Percentiles rank a stretch among this genome's conserved stretches.
phyloP scores from a whole-genome alignment of 2,329 filamentous ascomycete genomes.

The Lizonia empirigonia region DNA sequence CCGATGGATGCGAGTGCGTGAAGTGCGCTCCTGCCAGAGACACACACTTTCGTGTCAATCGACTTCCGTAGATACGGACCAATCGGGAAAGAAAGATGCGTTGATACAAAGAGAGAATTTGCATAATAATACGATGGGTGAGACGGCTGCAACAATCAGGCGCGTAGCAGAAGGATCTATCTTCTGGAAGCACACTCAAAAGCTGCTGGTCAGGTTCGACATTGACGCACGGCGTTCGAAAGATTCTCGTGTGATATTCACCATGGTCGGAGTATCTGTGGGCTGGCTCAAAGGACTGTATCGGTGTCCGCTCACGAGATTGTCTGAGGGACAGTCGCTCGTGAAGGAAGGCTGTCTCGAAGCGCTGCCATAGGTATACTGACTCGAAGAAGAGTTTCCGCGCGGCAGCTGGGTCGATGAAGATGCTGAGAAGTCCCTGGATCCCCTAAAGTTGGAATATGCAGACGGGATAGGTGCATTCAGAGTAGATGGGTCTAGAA shows the following conservation, averaged over 20 bases:
- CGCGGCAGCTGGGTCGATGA: background rate
- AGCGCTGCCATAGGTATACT: background rate
- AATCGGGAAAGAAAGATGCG: background rate
- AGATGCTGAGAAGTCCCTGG: slow-evolving; percentile 11
- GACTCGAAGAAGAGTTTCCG: slow-evolving; percentile 2
- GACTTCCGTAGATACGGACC: background rate
- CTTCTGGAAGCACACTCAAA: background rate
- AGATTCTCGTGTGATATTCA: slow-evolving; percentile 15
- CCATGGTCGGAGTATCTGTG: slow-evolving; percentile 2
- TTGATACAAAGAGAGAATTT: background rate
- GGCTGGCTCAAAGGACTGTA: slow-evolving; percentile 16
- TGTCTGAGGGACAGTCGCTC: background rate
- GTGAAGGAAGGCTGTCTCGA: background rate
- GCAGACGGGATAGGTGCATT: slow-evolving; percentile 22
- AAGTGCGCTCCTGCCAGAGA: background rate
- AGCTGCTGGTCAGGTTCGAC: slow-evolving; percentile 24
- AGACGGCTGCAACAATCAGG: background rate
- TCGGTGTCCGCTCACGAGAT: slow-evolving; percentile 4
- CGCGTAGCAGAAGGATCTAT: background rate
- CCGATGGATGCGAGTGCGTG: background rate
- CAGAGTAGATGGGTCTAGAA: slow-evolving; percentile 27
- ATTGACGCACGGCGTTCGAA: slow-evolving; percentile 21
- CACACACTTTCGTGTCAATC: background rate
- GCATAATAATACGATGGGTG: too few relatives aligned
- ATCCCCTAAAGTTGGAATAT: slow-evolving; percentile 27